phyloP scores from a whole-genome alignment of 208 protist genomes.

The Acanthamoeba pearcei region DNA sequence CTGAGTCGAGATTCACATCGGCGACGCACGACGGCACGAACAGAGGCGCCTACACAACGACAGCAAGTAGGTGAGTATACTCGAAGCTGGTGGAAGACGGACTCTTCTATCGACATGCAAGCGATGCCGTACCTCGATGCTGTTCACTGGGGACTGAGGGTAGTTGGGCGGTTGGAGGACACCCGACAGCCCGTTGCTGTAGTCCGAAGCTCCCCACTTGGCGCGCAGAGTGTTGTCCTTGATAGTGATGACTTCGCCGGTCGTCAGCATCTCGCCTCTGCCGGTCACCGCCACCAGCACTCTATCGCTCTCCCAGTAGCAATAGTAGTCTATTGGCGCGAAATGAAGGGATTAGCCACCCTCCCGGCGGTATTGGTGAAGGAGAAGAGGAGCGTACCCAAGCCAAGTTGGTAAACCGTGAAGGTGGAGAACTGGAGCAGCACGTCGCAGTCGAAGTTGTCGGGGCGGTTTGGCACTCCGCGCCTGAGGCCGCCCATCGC shows the following conservation, averaged over 20 bases:
- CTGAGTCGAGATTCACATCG: not conserved
- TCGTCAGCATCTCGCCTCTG: conserved; percentile 48
- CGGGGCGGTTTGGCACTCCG: not conserved
- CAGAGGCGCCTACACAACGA: not conserved
- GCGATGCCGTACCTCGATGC: not conserved
- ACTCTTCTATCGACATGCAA: not conserved
- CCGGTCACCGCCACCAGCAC: conserved; percentile 71
- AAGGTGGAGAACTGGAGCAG: conserved; percentile 48
- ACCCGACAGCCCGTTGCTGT: conserved; percentile 1
- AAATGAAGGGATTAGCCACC: not conserved
- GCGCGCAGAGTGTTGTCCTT: conserved; percentile 36
- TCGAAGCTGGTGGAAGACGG: not conserved
- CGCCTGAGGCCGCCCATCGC: not conserved
- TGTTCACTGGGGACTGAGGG: not conserved
- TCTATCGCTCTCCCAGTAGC: conserved; percentile 70
- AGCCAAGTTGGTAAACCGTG: conserved; percentile 46
- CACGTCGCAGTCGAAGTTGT: conserved; percentile 49
- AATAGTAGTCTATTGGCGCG: conserved; percentile 65
- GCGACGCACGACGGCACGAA: not conserved
- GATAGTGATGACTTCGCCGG: not conserved
- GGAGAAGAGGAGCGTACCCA: not conserved
- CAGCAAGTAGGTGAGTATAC: not conserved
- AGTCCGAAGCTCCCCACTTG: conserved; percentile 5
- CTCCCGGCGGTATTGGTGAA: not conserved
- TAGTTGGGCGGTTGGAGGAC: not conserved